Evolutionary conservation across 352 stramenopile genomes (phyloP), one percentile per base, ranked within the genome.

Genomic region (Globisporangium lucens): DNA sequence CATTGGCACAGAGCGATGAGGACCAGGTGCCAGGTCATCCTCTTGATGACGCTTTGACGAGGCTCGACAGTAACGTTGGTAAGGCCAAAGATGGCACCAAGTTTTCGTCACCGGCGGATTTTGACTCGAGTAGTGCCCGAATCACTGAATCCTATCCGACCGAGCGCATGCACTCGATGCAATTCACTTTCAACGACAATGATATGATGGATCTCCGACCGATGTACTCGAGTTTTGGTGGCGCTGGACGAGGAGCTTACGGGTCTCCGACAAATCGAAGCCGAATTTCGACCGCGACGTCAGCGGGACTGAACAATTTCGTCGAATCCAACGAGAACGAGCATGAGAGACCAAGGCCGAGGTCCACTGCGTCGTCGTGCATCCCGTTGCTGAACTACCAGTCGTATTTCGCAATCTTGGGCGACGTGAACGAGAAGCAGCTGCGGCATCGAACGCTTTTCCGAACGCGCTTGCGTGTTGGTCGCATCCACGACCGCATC

Each of bases 301-400:
- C 83, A n/a, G 83, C 69, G 41, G 80, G 77, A 4, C 35, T 83
- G 41, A 82, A 78, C 60, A 75, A 46, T 8, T 68, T 68, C 27
- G 30, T 69, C 71, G 43, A 51, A 51, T 65, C 65, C 20, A 38
- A 75, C 52, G 73, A 76, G 35, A 65, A 59, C 29, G 66, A 69
- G 13, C 72, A 79, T 41, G 73, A 87, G 30, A 59, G 71, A 36
- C 49, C 69, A 6, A 82, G 79, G 27, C 69, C 71, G 46, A 69
- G 70, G 29, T 81, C 77, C 5, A 90, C 80, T 17, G 68, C 80
- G 5, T 81, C 84, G 33, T 68, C 72, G 15, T 82, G 86, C 41
- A 79, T 73, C 20, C 82, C 87, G 9, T 65, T 95, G 36, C 63
- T 95, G 41, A 93, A 86, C 63, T 95, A 94, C 57, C 87, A 95